Base-by-base conservation (phyloP, 768 basidiomycete species). In the Pulveroboletus frians region DNA sequence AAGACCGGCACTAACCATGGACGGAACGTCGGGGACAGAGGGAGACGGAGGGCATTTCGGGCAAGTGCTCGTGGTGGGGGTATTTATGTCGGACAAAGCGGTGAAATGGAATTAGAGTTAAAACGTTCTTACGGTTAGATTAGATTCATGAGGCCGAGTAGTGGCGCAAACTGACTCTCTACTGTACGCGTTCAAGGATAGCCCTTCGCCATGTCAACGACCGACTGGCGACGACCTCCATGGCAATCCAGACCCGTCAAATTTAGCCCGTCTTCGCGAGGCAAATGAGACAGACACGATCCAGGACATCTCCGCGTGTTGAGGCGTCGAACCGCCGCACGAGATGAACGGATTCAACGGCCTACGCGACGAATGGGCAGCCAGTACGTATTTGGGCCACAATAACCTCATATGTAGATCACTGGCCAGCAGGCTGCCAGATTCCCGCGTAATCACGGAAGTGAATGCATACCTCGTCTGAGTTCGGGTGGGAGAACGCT, bases 21-120 rank as follows among this genome's bases (percentile, higher is more conserved):
- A 56, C 57, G 50, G 54, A 59, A 39, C 49, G 55, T 55, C 55
- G 63, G 51, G 51, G 45, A 20, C 7, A 56, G 46, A 59, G 48
- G 41, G 54, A 57, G 57, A 52, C 50, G 54, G 55, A 43, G 58
- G 53, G 57, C 62, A 69, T 68, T 68, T 58, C 56, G 42, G 54
- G 54, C 47, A 39, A 37, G 47, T 35, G 32, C 47, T 46, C 59
- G 60, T 59, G 59, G 37, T 53, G 43, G 47, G 38, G 43, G 66
- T 66, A 66, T 66, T 66, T 66, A 66, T 68, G 65, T 64, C 46
- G 57, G 54, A 47, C 21, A 52, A 51, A 36, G 57, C 50, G 47
- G 63, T 50, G 49, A 61, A 42, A 55, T 58, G 58, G 56, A 58
- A 54, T 57, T 65, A 66, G 61, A 66, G 62, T 68, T 66, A 53